Base-by-base conservation (phyloP, 441 rosid genomes). In the Syzygium malaccense region DNA sequence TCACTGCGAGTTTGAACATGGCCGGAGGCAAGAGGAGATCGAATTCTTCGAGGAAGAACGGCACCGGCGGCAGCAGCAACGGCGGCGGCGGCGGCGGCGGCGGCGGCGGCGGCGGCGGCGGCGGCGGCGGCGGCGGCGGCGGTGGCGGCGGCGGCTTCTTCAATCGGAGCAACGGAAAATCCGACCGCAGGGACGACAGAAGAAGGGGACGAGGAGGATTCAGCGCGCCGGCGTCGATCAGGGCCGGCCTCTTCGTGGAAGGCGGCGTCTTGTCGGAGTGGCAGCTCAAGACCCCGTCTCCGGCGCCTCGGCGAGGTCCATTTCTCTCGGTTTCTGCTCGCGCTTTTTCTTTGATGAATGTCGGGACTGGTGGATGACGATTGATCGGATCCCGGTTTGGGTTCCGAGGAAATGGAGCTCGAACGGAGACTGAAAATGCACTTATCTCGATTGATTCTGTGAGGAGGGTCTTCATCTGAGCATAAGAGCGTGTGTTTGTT, bases 11-110 rank as follows among this genome's bases (percentile, higher is more conserved):
- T 19, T 32, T 33, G 78, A 55, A 32, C 55, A 89, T 92, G 71
- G 95, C 95, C 60, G 93, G 97, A 68, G 95, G 96, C 33, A 95
- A 62, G 92, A 90, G 97, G 88, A 93, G 92, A 88, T 79, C 95
- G 17, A 90, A 57, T 32, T 62, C 33, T 32, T 62, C 33, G 32
- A 86, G 88, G 23, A 86, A 33, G 37, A 57, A 33, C 71, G 88
- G 87, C 30, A 86, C 79, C 57, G 86, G 58, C 84, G 45, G 14
- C 87, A 88, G 48, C 71, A 89, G 87, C n/a, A 86, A 86, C 57
- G 86, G 58, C 84, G 45, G 14, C 68, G 4, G 66, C 37, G 8
- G 18, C 32, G 91, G 84, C 87, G 88, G 41, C n/a, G n/a, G n/a
- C n/a, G n/a, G n/a, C n/a, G n/a, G n/a, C n/a, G n/a, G n/a, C n/a